These are phyloP conservation scores for Heliocybe sulcata DNA, from an alignment of 1,284 basidiomycete species.

Conservation along the genomic window DNA sequence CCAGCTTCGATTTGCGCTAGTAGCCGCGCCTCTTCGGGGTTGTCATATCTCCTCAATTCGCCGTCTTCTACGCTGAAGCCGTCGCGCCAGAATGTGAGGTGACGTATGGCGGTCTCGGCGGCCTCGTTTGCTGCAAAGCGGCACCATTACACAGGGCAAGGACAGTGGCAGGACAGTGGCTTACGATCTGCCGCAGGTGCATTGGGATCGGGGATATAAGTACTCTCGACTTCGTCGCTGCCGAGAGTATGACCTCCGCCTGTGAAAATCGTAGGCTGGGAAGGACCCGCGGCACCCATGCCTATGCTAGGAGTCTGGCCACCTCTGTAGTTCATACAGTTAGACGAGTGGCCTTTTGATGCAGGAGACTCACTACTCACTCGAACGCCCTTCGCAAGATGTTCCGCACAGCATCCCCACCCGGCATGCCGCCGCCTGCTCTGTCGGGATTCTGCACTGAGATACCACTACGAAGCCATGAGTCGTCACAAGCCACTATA, in stretches of 20 bases:
- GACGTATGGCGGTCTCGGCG: constrained; percentile 46
- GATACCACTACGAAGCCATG: constrained; percentile 58
- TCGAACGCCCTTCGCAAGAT: constrained; percentile 79
- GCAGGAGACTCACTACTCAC: constrained; percentile 39
- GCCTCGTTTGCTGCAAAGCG: background rate
- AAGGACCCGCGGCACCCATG: constrained; percentile 8
- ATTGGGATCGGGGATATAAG: constrained; percentile 64
- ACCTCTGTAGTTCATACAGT: background rate
- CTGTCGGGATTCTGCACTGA: constrained; percentile 82
- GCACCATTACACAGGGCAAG: background rate
- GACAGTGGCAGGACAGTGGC: background rate
- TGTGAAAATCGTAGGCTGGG: constrained; percentile 34
- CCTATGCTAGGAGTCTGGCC: background rate
- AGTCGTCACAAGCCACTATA: background rate
- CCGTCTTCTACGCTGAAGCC: constrained; percentile 94
- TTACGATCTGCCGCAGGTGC: constrained; percentile 20
- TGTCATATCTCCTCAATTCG: constrained; percentile 78
- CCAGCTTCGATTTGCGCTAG: constrained; percentile 80
- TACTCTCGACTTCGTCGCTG: constrained; percentile 74
- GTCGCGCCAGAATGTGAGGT: constrained; percentile 90
- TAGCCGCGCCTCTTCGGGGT: constrained; percentile 70
- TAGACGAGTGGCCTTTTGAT: background rate
- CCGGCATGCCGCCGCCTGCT: constrained; percentile 36
- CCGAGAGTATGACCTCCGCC: constrained; percentile 85
- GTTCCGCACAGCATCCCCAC: constrained; percentile 70